Conservation (phyloP, 1,139 yeast species). For the Nakaseomyces nivariensis region DNA sequence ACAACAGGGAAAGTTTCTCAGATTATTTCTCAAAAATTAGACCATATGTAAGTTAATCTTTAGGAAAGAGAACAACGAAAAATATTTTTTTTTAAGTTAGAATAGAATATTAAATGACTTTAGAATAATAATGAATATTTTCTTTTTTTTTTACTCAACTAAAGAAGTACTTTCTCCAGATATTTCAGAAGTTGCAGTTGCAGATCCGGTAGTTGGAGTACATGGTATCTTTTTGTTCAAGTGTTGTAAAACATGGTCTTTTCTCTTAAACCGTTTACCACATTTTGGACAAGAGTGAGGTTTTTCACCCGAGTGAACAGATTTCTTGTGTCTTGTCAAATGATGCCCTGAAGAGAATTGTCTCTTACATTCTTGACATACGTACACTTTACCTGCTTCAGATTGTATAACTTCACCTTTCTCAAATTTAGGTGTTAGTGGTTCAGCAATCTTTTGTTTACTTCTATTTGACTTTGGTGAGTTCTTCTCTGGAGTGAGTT, state of each 20-base stretch:
- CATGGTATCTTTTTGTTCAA: conserved; percentile 31
- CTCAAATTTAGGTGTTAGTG: conserved; percentile 19
- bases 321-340: conserved; percentile 30
- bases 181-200: conserved; percentile 2
- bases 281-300: conserved; percentile 32
- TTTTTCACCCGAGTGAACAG: conserved; percentile 31
- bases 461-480: not conserved
- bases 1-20: too few relatives aligned
- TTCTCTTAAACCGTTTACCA: conserved; percentile 31
- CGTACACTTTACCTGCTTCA: conserved; percentile 28
- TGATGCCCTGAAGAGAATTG: conserved; percentile 32
- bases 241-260: conserved; percentile 31
- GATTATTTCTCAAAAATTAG: too few relatives aligned
- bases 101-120: not conserved
- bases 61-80: too few relatives aligned
- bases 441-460: not conserved
- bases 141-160: not conserved
- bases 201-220: conserved; percentile 12
- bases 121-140: not conserved
- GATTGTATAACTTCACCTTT: conserved; percentile 27
- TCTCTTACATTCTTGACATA: conserved; percentile 29
- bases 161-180: not conserved
- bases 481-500: not conserved
- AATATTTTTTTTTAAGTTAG: too few relatives aligned
- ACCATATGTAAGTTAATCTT: too few relatives aligned